Evolutionary conservation across 2,329 filamentous ascomycete genomes (phyloP), one percentile per base, ranked within the genome.

Genomic region (Nectriaceae sp.): DNA sequence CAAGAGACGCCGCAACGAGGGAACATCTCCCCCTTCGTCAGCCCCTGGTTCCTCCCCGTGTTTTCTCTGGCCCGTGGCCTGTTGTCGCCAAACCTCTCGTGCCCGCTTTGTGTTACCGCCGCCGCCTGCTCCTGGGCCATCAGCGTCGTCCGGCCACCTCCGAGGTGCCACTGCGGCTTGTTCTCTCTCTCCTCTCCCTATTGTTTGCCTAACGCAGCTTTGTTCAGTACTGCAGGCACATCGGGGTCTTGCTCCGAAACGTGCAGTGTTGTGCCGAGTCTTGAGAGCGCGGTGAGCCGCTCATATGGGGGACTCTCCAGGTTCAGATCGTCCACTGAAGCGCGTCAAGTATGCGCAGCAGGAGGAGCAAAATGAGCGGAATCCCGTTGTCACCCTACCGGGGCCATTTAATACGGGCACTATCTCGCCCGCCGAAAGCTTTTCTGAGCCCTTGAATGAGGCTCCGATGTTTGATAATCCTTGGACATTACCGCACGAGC

Each of bases 311-410:
- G 53, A 54, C 45, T 56, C 54, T 15, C 48, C 57, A 47, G 62
- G 53, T 39, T 57, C 59, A 46, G 55, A 52, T 43, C 62, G 59
- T 47, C 62, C 62, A 37, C 47, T 50, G 40, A 65, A 65, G 62
- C 62, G 62, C 45, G 50, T 61, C 47, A 64, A 62, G 50, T 61
- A 61, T 46, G 53, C 46, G 46, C 54, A 44, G 42, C 42, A 46
- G 38, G 53, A 49, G 39, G 51, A 56, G 37, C 53, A 8, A 21
- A 18, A 39, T 21, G 18, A 39, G 16, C 10, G 11, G 33, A 11
- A 55, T 47, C 51, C 53, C 29, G 31, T 40, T 46, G 47, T 53
- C 38, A 33, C 47, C 29, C 46, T 52, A 40, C 49, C 54, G 44
- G 49, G 52, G 45, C 49, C 48, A 46, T 47, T 55, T 45, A 18